Evolutionary conservation across 2,329 filamentous ascomycete species (phyloP).

Genomic region (Sporothrix mexicana): DNA sequence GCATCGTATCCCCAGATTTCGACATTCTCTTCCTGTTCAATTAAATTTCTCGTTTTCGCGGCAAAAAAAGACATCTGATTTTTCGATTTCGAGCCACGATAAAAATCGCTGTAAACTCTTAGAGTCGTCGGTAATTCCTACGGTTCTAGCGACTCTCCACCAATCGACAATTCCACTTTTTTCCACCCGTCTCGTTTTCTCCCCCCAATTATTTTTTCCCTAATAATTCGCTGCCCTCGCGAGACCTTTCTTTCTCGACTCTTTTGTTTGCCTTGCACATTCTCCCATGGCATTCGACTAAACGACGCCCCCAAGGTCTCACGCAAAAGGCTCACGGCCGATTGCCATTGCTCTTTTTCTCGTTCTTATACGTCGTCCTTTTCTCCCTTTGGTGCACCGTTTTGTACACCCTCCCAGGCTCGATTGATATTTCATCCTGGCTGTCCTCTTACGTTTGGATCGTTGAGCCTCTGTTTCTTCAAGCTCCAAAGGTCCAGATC

Average conservation of each 20-base stretch:
- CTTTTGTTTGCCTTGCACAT: background rate
- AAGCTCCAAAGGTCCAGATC: constrained; percentile 33
- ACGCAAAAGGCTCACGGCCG: background rate
- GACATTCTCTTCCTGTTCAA: background rate
- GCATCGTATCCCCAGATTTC: constrained; percentile 18
- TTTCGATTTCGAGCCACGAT: constrained; percentile 4
- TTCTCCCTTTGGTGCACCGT: background rate
- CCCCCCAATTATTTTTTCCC: constrained; percentile 31
- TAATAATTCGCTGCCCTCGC: constrained; percentile 19
- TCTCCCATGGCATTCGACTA: constrained; percentile 25
- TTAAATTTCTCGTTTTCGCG: background rate
- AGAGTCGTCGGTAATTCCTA: constrained; percentile 26
- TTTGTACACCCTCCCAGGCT: background rate
- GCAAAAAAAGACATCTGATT: constrained; percentile 13
- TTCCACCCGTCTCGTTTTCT: constrained; percentile 30
- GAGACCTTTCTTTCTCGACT: constrained; percentile 6
- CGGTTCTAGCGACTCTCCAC: constrained; percentile 23
- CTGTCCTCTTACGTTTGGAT: constrained; percentile 27
- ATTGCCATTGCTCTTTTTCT: constrained; percentile 10
- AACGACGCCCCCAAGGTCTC: background rate
- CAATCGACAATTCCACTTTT: constrained; percentile 31
- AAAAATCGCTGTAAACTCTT: constrained; percentile 3
- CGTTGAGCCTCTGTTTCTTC: constrained; percentile 36
- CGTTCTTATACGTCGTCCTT: too few relatives aligned
- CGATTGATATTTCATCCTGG: background rate